Conservation (phyloP, 441 rosid genomes). For the Jatropha multifida region DNA sequence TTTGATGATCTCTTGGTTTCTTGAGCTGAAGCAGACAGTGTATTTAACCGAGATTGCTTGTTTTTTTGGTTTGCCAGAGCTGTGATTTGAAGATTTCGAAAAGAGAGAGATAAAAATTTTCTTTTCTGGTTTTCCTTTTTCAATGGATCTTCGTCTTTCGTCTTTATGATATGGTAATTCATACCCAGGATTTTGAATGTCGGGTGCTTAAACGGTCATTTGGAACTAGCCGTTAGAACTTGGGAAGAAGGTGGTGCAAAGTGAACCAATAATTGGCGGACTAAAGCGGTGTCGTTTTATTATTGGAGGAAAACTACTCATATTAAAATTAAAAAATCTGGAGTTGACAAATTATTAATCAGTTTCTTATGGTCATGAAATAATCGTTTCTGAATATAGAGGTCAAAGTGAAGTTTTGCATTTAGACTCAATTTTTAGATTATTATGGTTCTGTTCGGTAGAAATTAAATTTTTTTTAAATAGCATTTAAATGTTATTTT, state of each 20-base stretch:
- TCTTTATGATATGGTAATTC: neutral
- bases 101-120: neutral
- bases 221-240: constrained; percentile 49
- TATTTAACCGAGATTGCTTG: constrained; percentile 8
- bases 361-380: too few species aligned
- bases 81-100: constrained; percentile 1
- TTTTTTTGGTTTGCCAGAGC: constrained; percentile 31
- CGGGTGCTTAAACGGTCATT: constrained; percentile 42
- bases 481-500: too few species aligned
- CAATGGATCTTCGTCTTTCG: neutral
- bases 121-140: neutral
- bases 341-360: too few species aligned
- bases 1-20: constrained; percentile 19
- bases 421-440: too few species aligned
- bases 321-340: too few species aligned
- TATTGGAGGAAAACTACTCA: too few species aligned
- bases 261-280: neutral
- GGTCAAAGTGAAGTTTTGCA: too few species aligned
- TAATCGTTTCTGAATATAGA: too few species aligned
- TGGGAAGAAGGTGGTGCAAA: constrained; percentile 8
- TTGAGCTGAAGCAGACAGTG: constrained; percentile 12
- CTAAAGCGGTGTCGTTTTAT: constrained; percentile 31
- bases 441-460: too few species aligned
- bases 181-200: constrained; percentile 21
- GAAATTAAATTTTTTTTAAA: too few species aligned